These are phyloP conservation scores for Phytopythium vexans DNA, from an alignment of 352 stramenopile species.

Conservation along the genomic window DNA sequence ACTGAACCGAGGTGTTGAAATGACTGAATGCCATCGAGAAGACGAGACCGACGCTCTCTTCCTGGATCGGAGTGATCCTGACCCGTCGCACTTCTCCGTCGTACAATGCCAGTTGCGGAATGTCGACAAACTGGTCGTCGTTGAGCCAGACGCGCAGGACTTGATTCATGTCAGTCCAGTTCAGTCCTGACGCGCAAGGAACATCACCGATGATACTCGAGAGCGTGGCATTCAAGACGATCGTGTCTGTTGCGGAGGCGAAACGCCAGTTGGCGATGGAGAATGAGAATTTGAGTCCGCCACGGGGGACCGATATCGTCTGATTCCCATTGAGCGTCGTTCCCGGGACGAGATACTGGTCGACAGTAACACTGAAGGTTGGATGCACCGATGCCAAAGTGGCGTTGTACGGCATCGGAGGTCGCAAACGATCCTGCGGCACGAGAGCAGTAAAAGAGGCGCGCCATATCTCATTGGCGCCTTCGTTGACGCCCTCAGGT, in stretches of 20 bases:
- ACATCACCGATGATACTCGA: neutral
- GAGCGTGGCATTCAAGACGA: slow-evolving; percentile 17
- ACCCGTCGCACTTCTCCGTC: slow-evolving; percentile 4
- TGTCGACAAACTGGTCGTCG: slow-evolving; percentile 9
- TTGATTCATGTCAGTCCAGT: neutral
- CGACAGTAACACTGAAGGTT: slow-evolving; percentile 9
- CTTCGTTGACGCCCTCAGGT: slow-evolving; percentile 2
- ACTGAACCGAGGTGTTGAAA: neutral
- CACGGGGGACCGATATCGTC: slow-evolving; percentile 6
- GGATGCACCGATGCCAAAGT: neutral
- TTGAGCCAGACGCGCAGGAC: neutral
- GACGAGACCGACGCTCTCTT: slow-evolving; percentile 1
- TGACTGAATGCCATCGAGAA: slow-evolving; percentile 10
- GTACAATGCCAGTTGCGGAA: slow-evolving; percentile 11
- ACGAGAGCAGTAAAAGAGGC: slow-evolving; percentile 14
- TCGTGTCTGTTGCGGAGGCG: slow-evolving; percentile 2
- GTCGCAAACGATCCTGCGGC: slow-evolving; percentile 8
- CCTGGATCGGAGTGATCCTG: slow-evolving; percentile 2
- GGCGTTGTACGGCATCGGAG: slow-evolving; percentile 12
- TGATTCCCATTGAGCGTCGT: slow-evolving; percentile 9
- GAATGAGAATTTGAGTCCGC: slow-evolving; percentile 16
- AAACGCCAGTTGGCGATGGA: slow-evolving; percentile 19
- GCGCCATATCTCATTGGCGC: slow-evolving; percentile 7
- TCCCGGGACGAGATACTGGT: slow-evolving; percentile 13
- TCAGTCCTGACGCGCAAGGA: neutral